These are phyloP conservation scores for Cucumis cinereus DNA, from an alignment of 306 rosid species.

Conservation along the genomic window DNA sequence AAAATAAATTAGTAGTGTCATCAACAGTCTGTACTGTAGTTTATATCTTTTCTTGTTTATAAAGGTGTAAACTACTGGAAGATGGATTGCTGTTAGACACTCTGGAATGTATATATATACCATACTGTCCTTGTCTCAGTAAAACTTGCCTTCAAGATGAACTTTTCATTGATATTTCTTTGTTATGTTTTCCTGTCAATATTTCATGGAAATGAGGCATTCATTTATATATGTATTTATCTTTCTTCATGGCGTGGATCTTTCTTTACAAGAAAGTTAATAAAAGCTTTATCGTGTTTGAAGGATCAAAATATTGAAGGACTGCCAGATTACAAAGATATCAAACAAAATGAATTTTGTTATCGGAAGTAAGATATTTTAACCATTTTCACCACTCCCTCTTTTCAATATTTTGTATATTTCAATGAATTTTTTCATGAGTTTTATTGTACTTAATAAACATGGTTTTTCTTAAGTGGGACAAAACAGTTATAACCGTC, in stretches of 20 bases:
- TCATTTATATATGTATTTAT: not conserved
- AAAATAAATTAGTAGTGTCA: not conserved
- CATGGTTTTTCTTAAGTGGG: not conserved
- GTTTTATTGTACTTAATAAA: not conserved
- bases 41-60: not conserved
- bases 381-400: not conserved
- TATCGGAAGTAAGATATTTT: constrained; percentile 39
- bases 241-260: not conserved
- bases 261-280: not conserved
- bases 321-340: constrained; percentile 43
- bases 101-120: not conserved
- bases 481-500: not conserved
- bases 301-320: constrained; percentile 45
- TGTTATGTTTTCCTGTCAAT: not conserved
- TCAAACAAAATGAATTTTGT: constrained; percentile 59
- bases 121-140: not conserved
- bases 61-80: not conserved
- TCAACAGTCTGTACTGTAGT: not conserved
- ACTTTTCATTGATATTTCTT: not conserved
- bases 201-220: not conserved
- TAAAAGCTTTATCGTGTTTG: constrained; percentile 12
- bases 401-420: not conserved
- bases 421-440: not conserved
- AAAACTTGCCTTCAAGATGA: not conserved
- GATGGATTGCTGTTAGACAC: not conserved